Evolutionary conservation across 371 early-diverging fungal genomes (phyloP), one percentile per base, ranked within the genome.

Genomic region (Mortierella sp.): DNA sequence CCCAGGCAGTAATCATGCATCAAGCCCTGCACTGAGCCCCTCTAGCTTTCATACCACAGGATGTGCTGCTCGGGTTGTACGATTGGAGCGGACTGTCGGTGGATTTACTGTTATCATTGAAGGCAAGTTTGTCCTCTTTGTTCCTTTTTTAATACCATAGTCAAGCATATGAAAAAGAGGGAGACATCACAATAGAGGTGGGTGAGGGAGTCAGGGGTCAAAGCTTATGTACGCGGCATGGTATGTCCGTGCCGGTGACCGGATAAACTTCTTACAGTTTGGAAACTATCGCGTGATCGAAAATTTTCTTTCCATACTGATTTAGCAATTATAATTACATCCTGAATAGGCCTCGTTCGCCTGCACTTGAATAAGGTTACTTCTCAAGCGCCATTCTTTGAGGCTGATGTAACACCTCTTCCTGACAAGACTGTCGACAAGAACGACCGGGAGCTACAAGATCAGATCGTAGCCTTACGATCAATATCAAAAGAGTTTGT

Each of bases 401-500:
- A 79, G 58, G 75, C 69, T 0, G 70, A 70, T 31, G 81, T 80
- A 9, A 65, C 73, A 6, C 79, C 77, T 29, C 37, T 77, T 51
- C 59, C 66, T 9, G 72, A 86, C 77, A 80, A 58, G 23, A 43
- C 80, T 34, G 82, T 84, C 3, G 81, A 85, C 35, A 85, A 84
- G 49, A 85, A 88, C 34, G 92, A 88, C 67, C 82, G 76, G 43
- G 88, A 87, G 55, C 66, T 86, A 37, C 81, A 86, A 23, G 90
- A 89, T 19, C 81, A 89, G 19, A 86, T 90, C 54, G 83, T 89
- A 37, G 86, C 86, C 10, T 87, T 93, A 59, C 86, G 88, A 32
- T 84, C 89, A 6, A 84, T 88, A 55, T 89, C 89, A 9, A 85
- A 88, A 53, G 92, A 90, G 57, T 87, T 91, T 64, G 65, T 90